Evolutionary conservation across 352 stramenopile genomes (phyloP).

Genomic region (Pythium monospermum): DNA sequence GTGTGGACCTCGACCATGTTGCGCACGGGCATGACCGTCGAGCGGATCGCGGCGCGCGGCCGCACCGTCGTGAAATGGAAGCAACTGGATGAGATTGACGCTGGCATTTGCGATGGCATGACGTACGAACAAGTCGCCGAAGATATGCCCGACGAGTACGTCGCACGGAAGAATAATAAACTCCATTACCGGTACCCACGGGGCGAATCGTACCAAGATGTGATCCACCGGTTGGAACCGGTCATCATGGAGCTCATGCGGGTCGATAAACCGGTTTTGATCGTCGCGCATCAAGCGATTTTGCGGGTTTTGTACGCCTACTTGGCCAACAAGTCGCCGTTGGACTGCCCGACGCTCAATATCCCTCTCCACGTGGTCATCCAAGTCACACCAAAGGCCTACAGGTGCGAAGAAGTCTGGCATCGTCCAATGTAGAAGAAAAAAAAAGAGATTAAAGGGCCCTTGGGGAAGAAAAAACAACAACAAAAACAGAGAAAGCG

Average conservation of each 20-base stretch:
- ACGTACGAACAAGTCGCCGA: conserved; percentile 97
- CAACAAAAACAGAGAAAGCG: too few relatives aligned
- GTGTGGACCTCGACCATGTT: conserved; percentile 97
- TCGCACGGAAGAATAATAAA: conserved; percentile 88
- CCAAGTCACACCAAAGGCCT: conserved; percentile 92
- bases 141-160: conserved; percentile 94
- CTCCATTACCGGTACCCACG: conserved; percentile 85
- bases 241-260: conserved; percentile 97
- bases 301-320: conserved; percentile 95
- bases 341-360: conserved; percentile 91
- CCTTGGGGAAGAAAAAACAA: too few relatives aligned
- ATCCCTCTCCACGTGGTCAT: conserved; percentile 95
- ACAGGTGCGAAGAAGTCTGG: conserved; percentile 93
- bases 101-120: conserved; percentile 95
- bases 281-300: conserved; percentile 95
- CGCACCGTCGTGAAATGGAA: conserved; percentile 83
- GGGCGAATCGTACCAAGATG: conserved; percentile 97
- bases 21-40: conserved; percentile 95
- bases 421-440: conserved; percentile 78
- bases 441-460: too few relatives aligned
- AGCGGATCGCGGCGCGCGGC: conserved; percentile 60
- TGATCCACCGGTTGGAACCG: conserved; percentile 95
- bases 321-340: conserved; percentile 91
- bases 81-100: conserved; percentile 96
- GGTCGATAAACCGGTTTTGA: conserved; percentile 88